Evolutionary conservation across 345 rosid genomes (phyloP).

Genomic region (Eucalyptus marginata): DNA sequence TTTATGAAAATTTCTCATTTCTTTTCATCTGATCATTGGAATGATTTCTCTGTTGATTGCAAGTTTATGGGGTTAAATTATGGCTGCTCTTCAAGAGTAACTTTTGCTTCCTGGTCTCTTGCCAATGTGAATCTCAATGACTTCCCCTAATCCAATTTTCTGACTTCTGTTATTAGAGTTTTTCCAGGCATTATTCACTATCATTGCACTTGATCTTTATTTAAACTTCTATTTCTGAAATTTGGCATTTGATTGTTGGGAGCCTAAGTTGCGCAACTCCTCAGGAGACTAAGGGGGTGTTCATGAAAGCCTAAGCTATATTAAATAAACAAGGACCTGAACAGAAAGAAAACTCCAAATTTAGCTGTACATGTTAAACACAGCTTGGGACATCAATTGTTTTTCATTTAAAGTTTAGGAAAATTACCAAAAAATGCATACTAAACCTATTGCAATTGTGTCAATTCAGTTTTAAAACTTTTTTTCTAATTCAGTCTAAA

Average conservation of each 20-base stretch:
- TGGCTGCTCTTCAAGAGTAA: background rate
- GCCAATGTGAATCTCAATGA: background rate
- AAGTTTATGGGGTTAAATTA: background rate
- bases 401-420: too few species aligned
- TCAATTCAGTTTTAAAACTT: too few species aligned
- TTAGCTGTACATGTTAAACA: too few species aligned
- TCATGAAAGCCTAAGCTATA: too few species aligned
- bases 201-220: background rate
- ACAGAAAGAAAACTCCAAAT: too few species aligned
- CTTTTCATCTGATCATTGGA: background rate
- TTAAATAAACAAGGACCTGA: too few species aligned
- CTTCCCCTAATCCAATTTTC: background rate
- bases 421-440: too few species aligned
- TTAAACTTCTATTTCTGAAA: background rate
- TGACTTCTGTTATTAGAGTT: background rate
- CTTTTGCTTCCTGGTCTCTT: background rate
- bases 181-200: background rate
- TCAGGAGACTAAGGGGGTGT: background rate
- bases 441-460: too few species aligned
- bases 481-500: too few species aligned
- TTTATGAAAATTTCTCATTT: background rate
- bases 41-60: background rate
- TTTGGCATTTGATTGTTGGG: background rate
- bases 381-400: too few species aligned
- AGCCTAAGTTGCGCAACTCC: background rate